Evolutionary conservation across 768 basidiomycete genomes (phyloP), one percentile per base, ranked within the genome.

Genomic region (Cyclocybe aegerita): DNA sequence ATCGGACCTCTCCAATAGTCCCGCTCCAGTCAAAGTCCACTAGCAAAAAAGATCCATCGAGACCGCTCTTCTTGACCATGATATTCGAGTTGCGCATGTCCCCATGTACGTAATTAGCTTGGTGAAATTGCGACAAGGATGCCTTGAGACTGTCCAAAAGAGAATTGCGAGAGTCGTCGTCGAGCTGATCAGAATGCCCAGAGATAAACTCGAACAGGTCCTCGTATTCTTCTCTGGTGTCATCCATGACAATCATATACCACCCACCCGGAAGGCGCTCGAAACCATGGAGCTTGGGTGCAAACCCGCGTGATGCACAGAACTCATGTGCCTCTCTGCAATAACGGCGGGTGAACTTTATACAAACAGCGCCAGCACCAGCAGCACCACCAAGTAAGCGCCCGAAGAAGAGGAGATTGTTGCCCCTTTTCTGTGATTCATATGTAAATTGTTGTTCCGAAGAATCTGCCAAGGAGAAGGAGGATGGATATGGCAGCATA

Each of bases 401-500:
- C 33, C 29, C 29, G 37, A 48, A 48, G 16, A 49, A 38, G 39
- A 49, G 41, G 37, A 34, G 38, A 38, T 49, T 32, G 15, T 40
- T 14, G 39, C 30, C 31, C 41, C 17, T 9, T 12, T 40, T 34
- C 29, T 32, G 3, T 41, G 23, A n/a, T 4, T 4, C 8, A 39
- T 49, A 49, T 4, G 33, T 16, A n/a, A 49, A 49, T 11, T 38
- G 9, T 8, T 49, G 38, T 40, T 3, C 36, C 29, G 40, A 15
- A 12, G 38, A 23, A 12, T 23, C 48, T 23, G 23, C 4, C 2
- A 33, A 42, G 32, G 40, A 40, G 31, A 49, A 49, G 33, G 29
- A 49, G 39, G 30, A 39, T 40, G 48, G 48, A 41, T 49, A 49
- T 39, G 48, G 48, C n/a, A 39, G 34, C 29, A 34, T 49, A 15